Percentiles rank a stretch among this genome's conserved stretches.
Conservation (phyloP, 2,329 filamentous ascomycete genomes). For the Beauveria varroae region DNA sequence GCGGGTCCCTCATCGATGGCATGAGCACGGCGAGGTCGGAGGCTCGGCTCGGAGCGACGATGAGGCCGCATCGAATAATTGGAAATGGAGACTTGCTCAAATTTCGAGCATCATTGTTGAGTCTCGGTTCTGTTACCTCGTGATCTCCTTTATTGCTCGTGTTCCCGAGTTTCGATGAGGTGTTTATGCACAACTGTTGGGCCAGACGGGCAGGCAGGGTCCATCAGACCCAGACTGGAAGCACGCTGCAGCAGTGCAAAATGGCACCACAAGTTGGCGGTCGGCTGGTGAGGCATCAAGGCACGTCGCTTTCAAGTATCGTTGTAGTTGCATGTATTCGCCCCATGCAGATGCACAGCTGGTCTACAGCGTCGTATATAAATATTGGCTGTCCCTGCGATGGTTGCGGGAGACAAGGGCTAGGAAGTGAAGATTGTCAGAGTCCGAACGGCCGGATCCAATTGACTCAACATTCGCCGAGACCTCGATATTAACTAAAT, state of each 20-base stretch:
- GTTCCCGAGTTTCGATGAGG: not conserved
- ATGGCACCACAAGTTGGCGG: not conserved
- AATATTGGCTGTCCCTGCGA: not conserved
- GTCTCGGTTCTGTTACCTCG: not conserved
- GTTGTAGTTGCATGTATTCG: not conserved
- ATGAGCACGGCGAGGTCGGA: conserved; percentile 6
- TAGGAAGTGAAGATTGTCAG: no score
- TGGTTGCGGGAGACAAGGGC: no score
- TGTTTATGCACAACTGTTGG: not conserved
- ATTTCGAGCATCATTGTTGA: not conserved
- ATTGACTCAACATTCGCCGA: no score
- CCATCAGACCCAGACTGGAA: not conserved
- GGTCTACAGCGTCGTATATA: not conserved
- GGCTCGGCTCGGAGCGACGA: conserved; percentile 10
- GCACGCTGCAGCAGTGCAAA: not conserved
- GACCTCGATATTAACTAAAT: no score
- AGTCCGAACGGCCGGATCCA: no score
- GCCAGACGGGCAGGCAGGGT: not conserved
- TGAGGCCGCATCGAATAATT: not conserved
- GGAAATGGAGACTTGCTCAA: not conserved
- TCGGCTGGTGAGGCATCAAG: not conserved
- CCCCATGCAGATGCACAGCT: not conserved
- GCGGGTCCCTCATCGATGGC: not conserved
- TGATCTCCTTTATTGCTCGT: not conserved
- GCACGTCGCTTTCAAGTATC: not conserved